Evolutionary conservation across 495 filamentous ascomycete genomes (phyloP).

Genomic region (Lepidopterella palustris): DNA sequence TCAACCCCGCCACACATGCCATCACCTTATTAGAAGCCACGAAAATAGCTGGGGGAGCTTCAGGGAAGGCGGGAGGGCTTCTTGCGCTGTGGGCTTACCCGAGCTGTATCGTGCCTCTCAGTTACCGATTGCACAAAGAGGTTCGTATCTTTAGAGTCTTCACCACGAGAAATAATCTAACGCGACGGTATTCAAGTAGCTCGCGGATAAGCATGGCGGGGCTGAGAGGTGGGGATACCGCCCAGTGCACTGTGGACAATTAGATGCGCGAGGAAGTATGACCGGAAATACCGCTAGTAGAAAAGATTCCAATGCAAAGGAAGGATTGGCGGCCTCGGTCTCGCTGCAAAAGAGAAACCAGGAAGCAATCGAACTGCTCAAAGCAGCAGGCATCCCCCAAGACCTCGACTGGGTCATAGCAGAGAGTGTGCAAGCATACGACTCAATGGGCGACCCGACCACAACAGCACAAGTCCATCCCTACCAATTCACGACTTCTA

Average conservation of each 20-base stretch:
- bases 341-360: conserved; percentile 69
- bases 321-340: conserved; percentile 34
- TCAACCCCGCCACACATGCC: conserved; percentile 63
- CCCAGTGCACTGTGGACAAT: conserved; percentile 65
- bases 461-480: conserved; percentile 94
- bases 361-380: conserved; percentile 53
- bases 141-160: neutral
- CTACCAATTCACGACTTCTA: conserved; percentile 81
- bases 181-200: conserved; percentile 14
- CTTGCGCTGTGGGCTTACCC: conserved; percentile 93
- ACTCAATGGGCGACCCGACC: conserved; percentile 72
- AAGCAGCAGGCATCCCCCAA: conserved; percentile 57
- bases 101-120: conserved; percentile 73
- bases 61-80: conserved; percentile 90
- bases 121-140: conserved; percentile 74
- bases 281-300: neutral
- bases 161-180: neutral
- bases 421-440: conserved; percentile 60
- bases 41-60: conserved; percentile 82
- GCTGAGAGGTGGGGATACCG: conserved; percentile 84
- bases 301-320: conserved; percentile 16
- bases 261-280: conserved; percentile 50
- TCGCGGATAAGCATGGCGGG: conserved; percentile 81
- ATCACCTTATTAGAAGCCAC: conserved; percentile 87
- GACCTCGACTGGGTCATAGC: conserved; percentile 84